phyloP scores from a whole-genome alignment of 139 green algal genomes.

The Yamagishiella unicocca region DNA sequence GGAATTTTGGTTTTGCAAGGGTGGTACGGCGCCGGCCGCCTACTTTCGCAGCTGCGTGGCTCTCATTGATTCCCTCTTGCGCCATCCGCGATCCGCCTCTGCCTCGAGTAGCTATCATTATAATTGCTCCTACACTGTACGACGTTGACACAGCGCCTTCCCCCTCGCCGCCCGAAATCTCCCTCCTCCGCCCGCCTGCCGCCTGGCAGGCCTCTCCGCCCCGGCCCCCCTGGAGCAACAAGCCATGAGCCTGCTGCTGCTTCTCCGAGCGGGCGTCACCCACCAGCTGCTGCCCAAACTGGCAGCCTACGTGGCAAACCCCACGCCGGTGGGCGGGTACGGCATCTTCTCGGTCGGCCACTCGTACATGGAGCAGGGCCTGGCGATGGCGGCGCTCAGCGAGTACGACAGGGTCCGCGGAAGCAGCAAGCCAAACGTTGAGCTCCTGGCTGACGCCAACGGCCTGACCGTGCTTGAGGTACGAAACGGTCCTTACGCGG shows the following conservation, averaged over 20 bases:
- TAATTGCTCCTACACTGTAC: too few species aligned
- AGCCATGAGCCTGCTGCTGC: constrained; percentile 53
- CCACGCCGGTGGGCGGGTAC: neutral
- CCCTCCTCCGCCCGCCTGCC: too few species aligned
- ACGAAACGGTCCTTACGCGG: too few species aligned
- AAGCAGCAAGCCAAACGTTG: constrained; percentile 34
- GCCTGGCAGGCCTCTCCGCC: neutral
- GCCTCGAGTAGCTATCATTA: too few species aligned
- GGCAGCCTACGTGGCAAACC: constrained; percentile 48
- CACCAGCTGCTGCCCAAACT: constrained; percentile 47
- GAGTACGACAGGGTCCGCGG: constrained; percentile 60
- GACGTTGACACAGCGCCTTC: too few species aligned
- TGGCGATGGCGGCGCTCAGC: constrained; percentile 44
- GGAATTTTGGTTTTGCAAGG: too few species aligned
- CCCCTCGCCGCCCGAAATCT: too few species aligned
- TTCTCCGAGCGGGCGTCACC: constrained; percentile 1
- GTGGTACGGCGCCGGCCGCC: too few species aligned
- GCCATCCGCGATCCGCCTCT: too few species aligned
- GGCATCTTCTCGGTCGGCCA: neutral
- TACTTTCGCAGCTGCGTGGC: too few species aligned
- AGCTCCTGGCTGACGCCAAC: neutral
- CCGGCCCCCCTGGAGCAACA: neutral
- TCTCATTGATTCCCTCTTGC: too few species aligned
- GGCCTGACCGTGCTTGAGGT: constrained; percentile 17
- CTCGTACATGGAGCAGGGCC: neutral